Conservation (phyloP, 2,329 filamentous ascomycete genomes). For the Microdochium trichocladiopsis region DNA sequence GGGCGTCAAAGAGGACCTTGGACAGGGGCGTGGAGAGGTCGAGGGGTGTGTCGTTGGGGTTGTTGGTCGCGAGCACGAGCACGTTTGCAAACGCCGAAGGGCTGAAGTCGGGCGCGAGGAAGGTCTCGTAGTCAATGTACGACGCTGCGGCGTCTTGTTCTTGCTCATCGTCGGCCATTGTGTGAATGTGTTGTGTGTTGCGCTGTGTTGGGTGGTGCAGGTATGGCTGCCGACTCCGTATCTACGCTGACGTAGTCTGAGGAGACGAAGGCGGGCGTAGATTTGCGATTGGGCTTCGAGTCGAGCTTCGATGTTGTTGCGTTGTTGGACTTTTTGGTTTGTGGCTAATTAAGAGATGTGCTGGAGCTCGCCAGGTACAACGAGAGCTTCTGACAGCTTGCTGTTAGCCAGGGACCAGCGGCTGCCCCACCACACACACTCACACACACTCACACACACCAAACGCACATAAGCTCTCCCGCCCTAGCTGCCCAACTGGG, state of each 20-base stretch:
- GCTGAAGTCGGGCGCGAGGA: conserved; percentile 77
- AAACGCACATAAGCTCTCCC: too few relatives aligned
- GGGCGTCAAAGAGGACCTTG: conserved; percentile 89
- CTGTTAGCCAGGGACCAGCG: background rate
- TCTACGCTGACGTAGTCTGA: too few relatives aligned
- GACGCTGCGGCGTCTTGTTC: conserved; percentile 47
- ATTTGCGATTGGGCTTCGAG: background rate
- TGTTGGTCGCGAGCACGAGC: conserved; percentile 85
- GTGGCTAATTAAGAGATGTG: too few relatives aligned
- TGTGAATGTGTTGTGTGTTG: background rate
- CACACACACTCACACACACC: too few relatives aligned
- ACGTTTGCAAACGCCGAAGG: conserved; percentile 79
- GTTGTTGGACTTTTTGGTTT: too few relatives aligned
- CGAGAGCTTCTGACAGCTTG: background rate
- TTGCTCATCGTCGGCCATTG: conserved; percentile 13
- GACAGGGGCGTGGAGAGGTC: conserved; percentile 93
- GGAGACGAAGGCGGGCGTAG: too few relatives aligned
- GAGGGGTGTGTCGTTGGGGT: conserved; percentile 79
- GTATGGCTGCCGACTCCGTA: too few relatives aligned
- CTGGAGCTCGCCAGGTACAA: background rate
- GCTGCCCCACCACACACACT: background rate
- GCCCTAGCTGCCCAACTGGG: too few relatives aligned
- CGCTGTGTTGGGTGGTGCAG: background rate
- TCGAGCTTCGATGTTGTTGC: background rate
- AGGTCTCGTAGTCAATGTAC: conserved; percentile 94